A percentile compares a stretch with the other conserved stretches of the same genome.
Conservation (phyloP, 2,329 filamentous ascomycete species). For the Samsoniella hepiali region DNA sequence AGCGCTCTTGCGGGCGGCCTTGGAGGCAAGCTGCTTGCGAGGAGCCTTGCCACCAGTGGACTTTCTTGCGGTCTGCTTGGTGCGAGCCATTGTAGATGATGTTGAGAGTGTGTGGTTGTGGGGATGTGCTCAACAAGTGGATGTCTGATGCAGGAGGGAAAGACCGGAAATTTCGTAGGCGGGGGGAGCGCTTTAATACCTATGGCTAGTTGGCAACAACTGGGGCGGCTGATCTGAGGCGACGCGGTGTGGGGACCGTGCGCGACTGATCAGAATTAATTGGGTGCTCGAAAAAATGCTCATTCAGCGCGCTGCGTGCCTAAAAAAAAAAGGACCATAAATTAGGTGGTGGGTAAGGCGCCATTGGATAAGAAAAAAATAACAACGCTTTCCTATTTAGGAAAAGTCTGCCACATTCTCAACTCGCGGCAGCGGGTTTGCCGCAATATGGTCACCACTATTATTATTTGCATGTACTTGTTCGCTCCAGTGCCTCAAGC, state of each 20-base stretch:
- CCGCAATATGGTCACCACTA: not conserved
- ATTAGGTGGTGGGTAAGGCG: not conserved
- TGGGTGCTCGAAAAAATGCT: constrained; percentile 12
- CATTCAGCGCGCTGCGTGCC: constrained; percentile 7
- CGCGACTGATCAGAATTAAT: constrained; percentile 17
- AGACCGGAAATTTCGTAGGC: constrained; percentile 35
- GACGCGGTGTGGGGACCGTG: constrained; percentile 18
- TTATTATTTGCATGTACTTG: not conserved
- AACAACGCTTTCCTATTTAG: constrained; percentile 16
- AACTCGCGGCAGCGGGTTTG: not conserved
- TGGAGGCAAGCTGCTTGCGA: constrained; percentile 97
- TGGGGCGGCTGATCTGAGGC: constrained; percentile 38
- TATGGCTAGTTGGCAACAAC: constrained; percentile 28
- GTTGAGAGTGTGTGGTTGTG: constrained; percentile 29
- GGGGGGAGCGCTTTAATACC: constrained; percentile 46
- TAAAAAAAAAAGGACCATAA: constrained; percentile 10
- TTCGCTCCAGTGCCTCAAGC: not conserved
- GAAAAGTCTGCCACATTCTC: not conserved
- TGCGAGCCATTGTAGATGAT: constrained; percentile 57
- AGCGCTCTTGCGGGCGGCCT: constrained; percentile 97
- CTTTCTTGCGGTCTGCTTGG: constrained; percentile 69
- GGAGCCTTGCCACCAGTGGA: constrained; percentile 76
- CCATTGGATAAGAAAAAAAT: constrained; percentile 2
- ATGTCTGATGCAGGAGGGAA: constrained; percentile 44
- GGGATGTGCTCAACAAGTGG: constrained; percentile 31